Percentiles rank a stretch among this genome's conserved stretches.
These are phyloP conservation scores for Hydrangea macrophylla DNA, from an alignment of 148 eudicot genomes.

Conservation along the genomic window DNA sequence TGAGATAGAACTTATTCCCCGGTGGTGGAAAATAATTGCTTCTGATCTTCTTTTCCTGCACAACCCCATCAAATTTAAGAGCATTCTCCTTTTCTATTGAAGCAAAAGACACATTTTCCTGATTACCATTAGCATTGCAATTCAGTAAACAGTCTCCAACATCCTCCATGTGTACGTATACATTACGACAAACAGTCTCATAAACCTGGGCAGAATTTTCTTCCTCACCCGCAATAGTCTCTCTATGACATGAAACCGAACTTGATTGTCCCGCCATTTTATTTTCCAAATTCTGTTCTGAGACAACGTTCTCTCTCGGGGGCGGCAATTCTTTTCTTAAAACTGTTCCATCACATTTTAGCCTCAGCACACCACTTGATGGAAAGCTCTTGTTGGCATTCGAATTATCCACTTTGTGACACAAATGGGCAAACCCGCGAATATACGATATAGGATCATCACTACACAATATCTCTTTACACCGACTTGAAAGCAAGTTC, in stretches of 20 bases:
- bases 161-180: constrained; percentile 6
- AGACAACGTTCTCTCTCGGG: constrained; percentile 14
- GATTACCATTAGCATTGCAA: constrained; percentile 6
- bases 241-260: constrained; percentile 19
- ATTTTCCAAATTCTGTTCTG: constrained; percentile 8
- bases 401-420: constrained; percentile 13
- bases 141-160: constrained; percentile 12
- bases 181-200: constrained; percentile 11
- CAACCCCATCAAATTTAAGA: constrained; percentile 7
- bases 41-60: constrained; percentile 22
- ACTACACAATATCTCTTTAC: constrained; percentile 51
- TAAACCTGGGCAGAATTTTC: constrained; percentile 8
- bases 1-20: constrained; percentile 68
- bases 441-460: constrained; percentile 57
- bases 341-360: constrained; percentile 9
- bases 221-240: constrained; percentile 18
- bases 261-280: constrained; percentile 18
- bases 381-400: constrained; percentile 11
- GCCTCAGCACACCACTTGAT: constrained; percentile 11
- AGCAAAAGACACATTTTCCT: constrained; percentile 8
- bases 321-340: constrained; percentile 16
- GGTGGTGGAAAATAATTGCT: constrained; percentile 46
- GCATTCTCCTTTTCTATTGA: constrained; percentile 15
- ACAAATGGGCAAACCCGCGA: constrained; percentile 21
- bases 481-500: constrained; percentile 39